A percentile compares a stretch with the other conserved stretches of the same genome.
Conservation (phyloP, 2,329 filamentous ascomycete species). For the Thielaviopsis ethacetica region DNA sequence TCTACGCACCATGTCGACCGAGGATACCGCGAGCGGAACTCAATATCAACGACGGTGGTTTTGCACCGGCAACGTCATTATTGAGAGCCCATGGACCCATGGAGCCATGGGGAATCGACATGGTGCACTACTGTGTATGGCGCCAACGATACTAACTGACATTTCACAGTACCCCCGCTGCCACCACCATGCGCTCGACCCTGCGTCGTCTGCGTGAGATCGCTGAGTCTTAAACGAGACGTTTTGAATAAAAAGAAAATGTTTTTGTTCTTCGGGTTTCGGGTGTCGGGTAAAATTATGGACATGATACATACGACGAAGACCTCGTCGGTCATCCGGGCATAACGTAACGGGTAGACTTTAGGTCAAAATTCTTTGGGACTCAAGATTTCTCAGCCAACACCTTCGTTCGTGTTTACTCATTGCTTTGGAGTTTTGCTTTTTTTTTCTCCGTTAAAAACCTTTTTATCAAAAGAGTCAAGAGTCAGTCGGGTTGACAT, state of each 20-base stretch:
- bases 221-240: conserved; percentile 64
- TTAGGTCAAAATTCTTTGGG: conserved; percentile 12
- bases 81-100: neutral
- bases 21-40: neutral
- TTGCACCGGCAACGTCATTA: neutral
- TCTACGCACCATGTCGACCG: neutral
- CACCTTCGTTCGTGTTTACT: neutral
- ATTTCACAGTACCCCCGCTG: conserved; percentile 63
- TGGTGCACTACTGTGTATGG: neutral
- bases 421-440: conserved; percentile 3
- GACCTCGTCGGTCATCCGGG: conserved; percentile 10
- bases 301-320: conserved; percentile 11
- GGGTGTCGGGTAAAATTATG: conserved; percentile 8
- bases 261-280: conserved; percentile 11
- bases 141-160: conserved; percentile 16
- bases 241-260: conserved; percentile 14
- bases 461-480: neutral
- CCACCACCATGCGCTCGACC: conserved; percentile 86
- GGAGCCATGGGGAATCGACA: neutral
- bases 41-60: neutral
- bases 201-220: conserved; percentile 96
- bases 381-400: conserved; percentile 8
- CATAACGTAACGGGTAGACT: conserved; percentile 12
- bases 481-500: neutral
- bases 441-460: neutral